These are phyloP conservation scores for Sugiyamaella japonica DNA, from an alignment of 1,139 yeast species.

Conservation along the genomic window DNA sequence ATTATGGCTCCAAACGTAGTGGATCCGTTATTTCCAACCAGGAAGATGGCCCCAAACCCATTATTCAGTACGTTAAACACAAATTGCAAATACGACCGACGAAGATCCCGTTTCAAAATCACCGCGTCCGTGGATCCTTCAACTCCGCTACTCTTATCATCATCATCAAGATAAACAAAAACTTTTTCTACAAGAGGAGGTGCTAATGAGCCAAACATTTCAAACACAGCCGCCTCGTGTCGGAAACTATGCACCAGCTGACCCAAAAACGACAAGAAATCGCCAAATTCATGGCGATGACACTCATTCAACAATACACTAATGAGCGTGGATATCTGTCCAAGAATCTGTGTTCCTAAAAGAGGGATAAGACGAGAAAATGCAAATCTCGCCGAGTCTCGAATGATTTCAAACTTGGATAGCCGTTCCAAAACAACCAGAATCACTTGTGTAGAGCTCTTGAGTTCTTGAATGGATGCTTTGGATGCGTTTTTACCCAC, in stretches of 20 bases:
- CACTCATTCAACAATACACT: conserved; percentile 69
- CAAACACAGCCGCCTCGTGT: conserved; percentile 65
- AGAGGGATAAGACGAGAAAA: conserved; percentile 85
- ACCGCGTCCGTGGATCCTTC: conserved; percentile 46
- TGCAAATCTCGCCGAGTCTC: conserved; percentile 86
- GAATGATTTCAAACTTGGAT: conserved; percentile 62
- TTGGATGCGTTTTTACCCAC: conserved; percentile 20
- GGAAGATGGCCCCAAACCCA: conserved; percentile 73
- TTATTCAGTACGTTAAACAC: conserved; percentile 71
- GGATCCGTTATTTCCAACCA: conserved; percentile 61
- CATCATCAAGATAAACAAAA: conserved; percentile 54
- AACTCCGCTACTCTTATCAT: conserved; percentile 35
- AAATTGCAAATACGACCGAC: conserved; percentile 69
- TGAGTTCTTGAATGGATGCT: conserved; percentile 52
- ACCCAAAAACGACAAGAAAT: conserved; percentile 81
- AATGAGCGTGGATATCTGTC: conserved; percentile 69
- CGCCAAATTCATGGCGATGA: conserved; percentile 66
- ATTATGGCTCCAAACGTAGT: conserved; percentile 61
- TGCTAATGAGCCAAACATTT: conserved; percentile 68
- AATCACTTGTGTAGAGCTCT: conserved; percentile 78
- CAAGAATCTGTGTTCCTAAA: conserved; percentile 54
- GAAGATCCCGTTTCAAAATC: conserved; percentile 48
- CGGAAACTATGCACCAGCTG: conserved; percentile 82
- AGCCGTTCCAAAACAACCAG: conserved; percentile 79
- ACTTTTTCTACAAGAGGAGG: conserved; percentile 72